A percentile compares a stretch with the other conserved stretches of the same genome.
Evolutionary conservation across 2,329 filamentous ascomycete species (phyloP).

Genomic region (Fusarium avenaceum): DNA sequence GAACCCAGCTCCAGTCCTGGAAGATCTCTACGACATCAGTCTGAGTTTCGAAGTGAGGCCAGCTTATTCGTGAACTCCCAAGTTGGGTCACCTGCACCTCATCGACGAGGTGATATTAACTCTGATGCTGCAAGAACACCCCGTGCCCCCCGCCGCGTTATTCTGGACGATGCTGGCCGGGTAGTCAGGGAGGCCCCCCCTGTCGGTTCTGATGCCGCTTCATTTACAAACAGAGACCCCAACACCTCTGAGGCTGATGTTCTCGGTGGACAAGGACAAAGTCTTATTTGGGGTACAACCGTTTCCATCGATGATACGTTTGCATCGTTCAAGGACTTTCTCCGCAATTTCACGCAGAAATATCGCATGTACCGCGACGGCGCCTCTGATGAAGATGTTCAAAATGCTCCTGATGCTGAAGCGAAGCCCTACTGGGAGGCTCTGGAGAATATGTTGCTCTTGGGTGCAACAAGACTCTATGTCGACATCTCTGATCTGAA

Average conservation of each 20-base stretch:
- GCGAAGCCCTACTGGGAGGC: conserved; percentile 87
- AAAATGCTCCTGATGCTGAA: conserved; percentile 77
- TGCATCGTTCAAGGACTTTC: conserved; percentile 88
- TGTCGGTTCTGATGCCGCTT: conserved; percentile 69
- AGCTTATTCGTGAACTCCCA: conserved; percentile 85
- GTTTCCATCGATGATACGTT: conserved; percentile 93
- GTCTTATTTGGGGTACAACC: conserved; percentile 97
- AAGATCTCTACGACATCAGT: conserved; percentile 72
- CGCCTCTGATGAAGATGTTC: conserved; percentile 80
- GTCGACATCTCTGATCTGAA: conserved; percentile 91
- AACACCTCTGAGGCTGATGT: conserved; percentile 92
- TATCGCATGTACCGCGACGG: conserved; percentile 94
- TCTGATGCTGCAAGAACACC: conserved; percentile 77
- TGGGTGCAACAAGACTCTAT: conserved; percentile 87
- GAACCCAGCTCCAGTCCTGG: conserved; percentile 89
- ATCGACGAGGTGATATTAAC: conserved; percentile 86
- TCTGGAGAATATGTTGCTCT: conserved; percentile 89
- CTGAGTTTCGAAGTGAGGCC: conserved; percentile 83
- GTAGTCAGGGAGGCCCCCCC: conserved; percentile 67
- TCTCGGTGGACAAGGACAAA: conserved; percentile 83
- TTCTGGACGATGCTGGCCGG: conserved; percentile 71
- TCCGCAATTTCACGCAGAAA: conserved; percentile 91
- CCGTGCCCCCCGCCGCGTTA: conserved; percentile 66
- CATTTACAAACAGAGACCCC: conserved; percentile 76
- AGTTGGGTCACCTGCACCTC: conserved; percentile 65